phyloP scores from a whole-genome alignment of 805 yeast species.

The Debaryomyces hansenii region DNA sequence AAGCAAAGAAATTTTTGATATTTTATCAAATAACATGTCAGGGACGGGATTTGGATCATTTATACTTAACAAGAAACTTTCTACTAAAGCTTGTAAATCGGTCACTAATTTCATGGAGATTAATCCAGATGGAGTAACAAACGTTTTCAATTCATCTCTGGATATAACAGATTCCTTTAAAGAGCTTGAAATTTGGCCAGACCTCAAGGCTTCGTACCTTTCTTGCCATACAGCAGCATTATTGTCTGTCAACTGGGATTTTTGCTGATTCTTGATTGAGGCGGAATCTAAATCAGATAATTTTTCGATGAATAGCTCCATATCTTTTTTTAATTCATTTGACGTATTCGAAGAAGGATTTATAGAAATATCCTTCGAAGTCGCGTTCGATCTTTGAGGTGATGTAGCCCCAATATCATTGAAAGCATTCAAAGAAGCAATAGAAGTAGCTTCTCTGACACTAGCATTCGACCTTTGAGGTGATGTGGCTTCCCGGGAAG shows the following conservation, averaged over 20 bases:
- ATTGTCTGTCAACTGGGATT: slow-evolving; percentile 5
- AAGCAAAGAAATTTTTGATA: slow-evolving; percentile 49
- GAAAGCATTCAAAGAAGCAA: background rate
- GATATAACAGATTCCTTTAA: slow-evolving; percentile 18
- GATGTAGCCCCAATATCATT: background rate
- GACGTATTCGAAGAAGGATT: background rate
- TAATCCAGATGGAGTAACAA: slow-evolving; percentile 41
- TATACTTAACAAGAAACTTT: slow-evolving; percentile 40
- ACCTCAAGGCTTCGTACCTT: slow-evolving; percentile 49
- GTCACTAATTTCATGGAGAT: slow-evolving; percentile 47
- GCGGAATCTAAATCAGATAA: slow-evolving; percentile 23
- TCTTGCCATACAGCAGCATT: slow-evolving; percentile 50
- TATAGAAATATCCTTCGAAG: background rate
- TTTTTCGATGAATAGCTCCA: slow-evolving; percentile 25
- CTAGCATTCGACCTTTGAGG: too few relatives aligned
- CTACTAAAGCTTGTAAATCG: slow-evolving; percentile 49
- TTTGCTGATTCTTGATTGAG: slow-evolving; percentile 11
- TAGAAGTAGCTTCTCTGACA: background rate
- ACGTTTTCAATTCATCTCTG: slow-evolving; percentile 25
- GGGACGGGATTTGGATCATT: slow-evolving; percentile 26
- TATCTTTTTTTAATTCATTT: slow-evolving; percentile 5
- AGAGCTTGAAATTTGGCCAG: slow-evolving; percentile 23
- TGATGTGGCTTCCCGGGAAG: background rate
- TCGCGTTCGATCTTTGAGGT: background rate
- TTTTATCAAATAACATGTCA: slow-evolving; percentile 49